These are phyloP conservation scores for Annona cherimola DNA, from an alignment of 164 flowering plant species.

Conservation along the genomic window DNA sequence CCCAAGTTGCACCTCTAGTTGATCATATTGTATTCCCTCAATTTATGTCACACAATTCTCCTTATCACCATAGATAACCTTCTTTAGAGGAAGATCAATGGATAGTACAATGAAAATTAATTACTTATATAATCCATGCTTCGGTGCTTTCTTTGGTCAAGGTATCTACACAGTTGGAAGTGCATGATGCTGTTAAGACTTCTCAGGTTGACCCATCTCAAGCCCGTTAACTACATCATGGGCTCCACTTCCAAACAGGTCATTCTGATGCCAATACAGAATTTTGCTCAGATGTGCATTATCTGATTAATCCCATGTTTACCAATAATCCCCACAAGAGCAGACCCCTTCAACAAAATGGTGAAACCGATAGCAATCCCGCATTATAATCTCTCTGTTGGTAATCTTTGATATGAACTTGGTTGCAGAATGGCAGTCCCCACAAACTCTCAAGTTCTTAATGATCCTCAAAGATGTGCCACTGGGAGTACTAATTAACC, in stretches of 20 bases:
- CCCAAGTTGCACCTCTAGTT: too few species aligned
- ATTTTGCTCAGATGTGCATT: background rate
- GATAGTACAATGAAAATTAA: background rate
- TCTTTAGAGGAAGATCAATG: background rate
- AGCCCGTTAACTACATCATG: too few species aligned
- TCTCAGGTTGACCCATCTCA: too few species aligned
- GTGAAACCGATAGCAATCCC: constrained; percentile 34
- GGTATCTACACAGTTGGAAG: background rate
- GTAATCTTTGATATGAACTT: constrained; percentile 32
- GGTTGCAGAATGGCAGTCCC: constrained; percentile 35
- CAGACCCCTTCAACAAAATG: constrained; percentile 31
- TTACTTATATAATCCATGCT: background rate
- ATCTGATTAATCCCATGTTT: background rate
- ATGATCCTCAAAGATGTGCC: constrained; percentile 31
- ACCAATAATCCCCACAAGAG: constrained; percentile 36
- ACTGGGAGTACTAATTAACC: constrained; percentile 24
- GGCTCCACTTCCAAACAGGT: too few species aligned
- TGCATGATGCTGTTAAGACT: background rate
- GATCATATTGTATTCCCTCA: too few species aligned
- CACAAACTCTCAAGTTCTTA: constrained; percentile 42
- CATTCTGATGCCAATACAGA: background rate
- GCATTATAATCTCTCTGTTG: constrained; percentile 31
- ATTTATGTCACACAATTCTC: too few species aligned
- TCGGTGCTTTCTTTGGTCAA: background rate
- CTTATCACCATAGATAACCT: background rate